phyloP scores from a whole-genome alignment of 2,329 filamentous ascomycete genomes.

The Cladosporium phlei region DNA sequence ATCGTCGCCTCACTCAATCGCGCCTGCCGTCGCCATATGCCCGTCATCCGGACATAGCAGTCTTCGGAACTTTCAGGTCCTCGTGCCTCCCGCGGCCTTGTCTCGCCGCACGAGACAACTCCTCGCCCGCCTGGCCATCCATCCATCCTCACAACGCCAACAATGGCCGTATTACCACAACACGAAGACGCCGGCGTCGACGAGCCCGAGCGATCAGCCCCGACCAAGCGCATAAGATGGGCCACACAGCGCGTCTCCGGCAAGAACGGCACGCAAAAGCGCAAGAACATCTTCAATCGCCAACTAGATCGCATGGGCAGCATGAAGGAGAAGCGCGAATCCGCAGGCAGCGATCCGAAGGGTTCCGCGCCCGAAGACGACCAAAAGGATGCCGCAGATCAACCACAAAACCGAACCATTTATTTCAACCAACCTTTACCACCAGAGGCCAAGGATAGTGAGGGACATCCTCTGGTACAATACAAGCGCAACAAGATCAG shows the following conservation, averaged over 20 bases:
- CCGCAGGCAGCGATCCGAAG: slow-evolving; percentile 10
- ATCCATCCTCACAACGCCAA: background rate
- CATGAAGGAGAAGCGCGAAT: slow-evolving; percentile 39
- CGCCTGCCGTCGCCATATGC: slow-evolving; percentile 8
- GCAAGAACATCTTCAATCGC: slow-evolving; percentile 74
- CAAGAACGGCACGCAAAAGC: slow-evolving; percentile 71
- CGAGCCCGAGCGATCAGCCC: slow-evolving; percentile 24
- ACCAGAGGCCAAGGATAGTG: slow-evolving; percentile 67
- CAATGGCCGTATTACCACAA: slow-evolving; percentile 4
- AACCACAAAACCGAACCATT: slow-evolving; percentile 52
- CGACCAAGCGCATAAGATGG: slow-evolving; percentile 77
- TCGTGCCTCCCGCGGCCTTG: slow-evolving; percentile 12
- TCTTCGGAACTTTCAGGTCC: background rate
- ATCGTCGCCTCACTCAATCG: background rate
- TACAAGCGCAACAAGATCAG: slow-evolving; percentile 94
- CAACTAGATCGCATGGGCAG: slow-evolving; percentile 26
- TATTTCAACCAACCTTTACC: slow-evolving; percentile 87
- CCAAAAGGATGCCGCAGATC: slow-evolving; percentile 34
- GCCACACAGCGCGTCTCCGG: slow-evolving; percentile 84
- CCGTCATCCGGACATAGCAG: slow-evolving; percentile 1
- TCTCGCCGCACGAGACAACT: slow-evolving; percentile 18
- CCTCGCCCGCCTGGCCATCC: slow-evolving; percentile 1
- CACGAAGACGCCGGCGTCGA: background rate
- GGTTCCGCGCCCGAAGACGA: slow-evolving; percentile 33
- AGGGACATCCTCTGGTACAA: slow-evolving; percentile 64